Percentiles rank a stretch among this genome's conserved stretches.
These are phyloP conservation scores for Plectosphaerella plurivora DNA, from an alignment of 2,329 filamentous ascomycete genomes.

Conservation along the genomic window DNA sequence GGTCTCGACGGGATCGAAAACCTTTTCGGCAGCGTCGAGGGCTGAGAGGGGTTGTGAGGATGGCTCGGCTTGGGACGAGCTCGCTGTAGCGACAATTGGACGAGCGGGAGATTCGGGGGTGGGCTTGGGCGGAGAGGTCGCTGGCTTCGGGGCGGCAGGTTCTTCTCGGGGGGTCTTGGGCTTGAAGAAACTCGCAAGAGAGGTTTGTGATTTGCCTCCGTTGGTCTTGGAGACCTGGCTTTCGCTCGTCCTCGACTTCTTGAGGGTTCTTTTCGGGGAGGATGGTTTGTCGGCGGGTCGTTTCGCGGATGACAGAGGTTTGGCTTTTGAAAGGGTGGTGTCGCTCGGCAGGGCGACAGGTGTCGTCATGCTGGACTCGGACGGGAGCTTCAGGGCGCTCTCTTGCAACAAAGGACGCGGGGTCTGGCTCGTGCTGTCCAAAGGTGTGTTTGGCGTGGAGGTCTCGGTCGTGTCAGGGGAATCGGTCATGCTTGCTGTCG, in stretches of 20 bases:
- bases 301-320: slow-evolving; percentile 10
- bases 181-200: slow-evolving; percentile 76
- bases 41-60: background rate
- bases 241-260: slow-evolving; percentile 27
- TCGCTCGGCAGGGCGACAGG: too few relatives aligned
- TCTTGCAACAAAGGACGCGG: background rate
- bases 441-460: background rate
- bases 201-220: slow-evolving; percentile 40
- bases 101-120: background rate
- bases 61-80: background rate
- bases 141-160: background rate
- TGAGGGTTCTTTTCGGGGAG: slow-evolving; percentile 22
- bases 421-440: background rate
- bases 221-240: slow-evolving; percentile 21
- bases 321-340: background rate
- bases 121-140: background rate
- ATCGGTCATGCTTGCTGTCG: slow-evolving; percentile 10
- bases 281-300: slow-evolving; percentile 9
- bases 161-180: slow-evolving; percentile 35
- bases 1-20: slow-evolving; percentile 64
- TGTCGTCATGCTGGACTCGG: slow-evolving; percentile 3
- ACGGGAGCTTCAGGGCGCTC: background rate
- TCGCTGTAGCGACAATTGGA: background rate
- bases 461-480: background rate
- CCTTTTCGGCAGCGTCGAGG: slow-evolving; percentile 26